phyloP scores from a whole-genome alignment of 2,329 filamentous ascomycete genomes.

The Massarina eburnea region DNA sequence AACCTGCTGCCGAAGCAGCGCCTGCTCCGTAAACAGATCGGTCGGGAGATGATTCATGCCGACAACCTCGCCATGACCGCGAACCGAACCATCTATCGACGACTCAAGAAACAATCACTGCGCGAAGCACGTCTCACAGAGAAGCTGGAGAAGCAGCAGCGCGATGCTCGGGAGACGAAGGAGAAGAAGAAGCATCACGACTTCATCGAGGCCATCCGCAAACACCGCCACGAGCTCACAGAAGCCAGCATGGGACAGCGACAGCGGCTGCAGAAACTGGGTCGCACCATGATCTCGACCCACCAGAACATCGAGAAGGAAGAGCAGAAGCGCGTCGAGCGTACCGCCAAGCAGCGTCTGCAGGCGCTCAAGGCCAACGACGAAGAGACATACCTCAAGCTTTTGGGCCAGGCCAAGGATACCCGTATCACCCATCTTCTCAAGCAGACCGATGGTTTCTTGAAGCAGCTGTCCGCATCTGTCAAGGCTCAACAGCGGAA shows the following conservation, averaged over 20 bases:
- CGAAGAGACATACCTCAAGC: conserved; percentile 96
- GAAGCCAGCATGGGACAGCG: conserved; percentile 68
- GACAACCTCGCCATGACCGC: conserved; percentile 97
- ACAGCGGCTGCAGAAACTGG: conserved; percentile 79
- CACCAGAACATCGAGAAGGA: conserved; percentile 98
- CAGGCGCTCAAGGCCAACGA: conserved; percentile 98
- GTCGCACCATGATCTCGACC: conserved; percentile 82
- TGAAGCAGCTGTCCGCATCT: conserved; percentile 91
- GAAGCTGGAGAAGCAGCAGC: conserved; percentile 98
- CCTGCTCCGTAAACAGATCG: conserved; percentile 80
- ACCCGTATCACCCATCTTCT: conserved; percentile 97
- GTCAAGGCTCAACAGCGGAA: conserved; percentile 92
- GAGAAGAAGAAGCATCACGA: conserved; percentile 98
- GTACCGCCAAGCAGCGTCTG: conserved; percentile 98
- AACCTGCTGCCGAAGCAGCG: conserved; percentile 87
- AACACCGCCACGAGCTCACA: conserved; percentile 77
- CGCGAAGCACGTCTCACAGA: conserved; percentile 96
- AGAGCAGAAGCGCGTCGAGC: conserved; percentile 96
- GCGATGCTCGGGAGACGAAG: conserved; percentile 89
- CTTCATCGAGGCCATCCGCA: conserved; percentile 83
- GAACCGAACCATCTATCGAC: conserved; percentile 85
- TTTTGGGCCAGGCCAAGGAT: conserved; percentile 98
- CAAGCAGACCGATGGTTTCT: conserved; percentile 95
- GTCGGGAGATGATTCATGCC: conserved; percentile 89
- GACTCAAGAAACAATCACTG: conserved; percentile 95